phyloP scores from a whole-genome alignment of 768 basidiomycete genomes.

The Tricholoma terreum region DNA sequence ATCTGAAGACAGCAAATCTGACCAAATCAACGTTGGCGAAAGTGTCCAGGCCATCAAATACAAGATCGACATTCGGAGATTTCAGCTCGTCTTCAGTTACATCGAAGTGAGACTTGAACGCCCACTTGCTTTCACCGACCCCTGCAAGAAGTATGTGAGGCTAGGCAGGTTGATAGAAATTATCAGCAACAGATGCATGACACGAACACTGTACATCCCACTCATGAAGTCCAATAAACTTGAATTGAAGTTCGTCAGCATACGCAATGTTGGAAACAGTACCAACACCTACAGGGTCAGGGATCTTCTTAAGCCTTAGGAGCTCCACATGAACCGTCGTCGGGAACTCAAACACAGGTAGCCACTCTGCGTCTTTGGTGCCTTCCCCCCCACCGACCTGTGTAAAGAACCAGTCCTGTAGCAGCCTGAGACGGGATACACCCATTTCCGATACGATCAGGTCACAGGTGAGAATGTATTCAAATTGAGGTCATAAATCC shows the following conservation, averaged over 20 bases:
- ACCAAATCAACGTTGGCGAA: slow-evolving; percentile 75
- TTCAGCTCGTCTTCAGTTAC: slow-evolving; percentile 46
- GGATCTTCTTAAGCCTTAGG: slow-evolving; percentile 66
- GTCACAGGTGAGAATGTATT: background rate
- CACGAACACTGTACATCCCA: slow-evolving; percentile 87
- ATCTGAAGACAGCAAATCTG: slow-evolving; percentile 20
- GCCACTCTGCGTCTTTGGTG: slow-evolving; percentile 65
- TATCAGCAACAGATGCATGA: background rate
- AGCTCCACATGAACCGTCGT: slow-evolving; percentile 89
- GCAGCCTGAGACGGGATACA: slow-evolving; percentile 16
- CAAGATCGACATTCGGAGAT: slow-evolving; percentile 58
- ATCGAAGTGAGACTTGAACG: slow-evolving; percentile 67
- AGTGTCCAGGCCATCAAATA: slow-evolving; percentile 92
- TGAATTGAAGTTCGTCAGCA: background rate
- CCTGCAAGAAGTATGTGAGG: slow-evolving; percentile 41
- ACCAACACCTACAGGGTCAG: slow-evolving; percentile 65
- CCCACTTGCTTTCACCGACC: slow-evolving; percentile 87
- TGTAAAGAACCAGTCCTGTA: slow-evolving; percentile 62
- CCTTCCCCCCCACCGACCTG: slow-evolving; percentile 61
- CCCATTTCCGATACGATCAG: slow-evolving; percentile 8
- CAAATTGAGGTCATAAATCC: background rate
- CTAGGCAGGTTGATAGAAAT: background rate
- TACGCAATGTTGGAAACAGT: background rate
- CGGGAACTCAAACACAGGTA: slow-evolving; percentile 62
- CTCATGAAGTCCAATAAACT: slow-evolving; percentile 79